A percentile compares a stretch with the other conserved stretches of the same genome.
Evolutionary conservation across 2,329 filamentous ascomycete genomes (phyloP).

Genomic region (Neurospora sp.): DNA sequence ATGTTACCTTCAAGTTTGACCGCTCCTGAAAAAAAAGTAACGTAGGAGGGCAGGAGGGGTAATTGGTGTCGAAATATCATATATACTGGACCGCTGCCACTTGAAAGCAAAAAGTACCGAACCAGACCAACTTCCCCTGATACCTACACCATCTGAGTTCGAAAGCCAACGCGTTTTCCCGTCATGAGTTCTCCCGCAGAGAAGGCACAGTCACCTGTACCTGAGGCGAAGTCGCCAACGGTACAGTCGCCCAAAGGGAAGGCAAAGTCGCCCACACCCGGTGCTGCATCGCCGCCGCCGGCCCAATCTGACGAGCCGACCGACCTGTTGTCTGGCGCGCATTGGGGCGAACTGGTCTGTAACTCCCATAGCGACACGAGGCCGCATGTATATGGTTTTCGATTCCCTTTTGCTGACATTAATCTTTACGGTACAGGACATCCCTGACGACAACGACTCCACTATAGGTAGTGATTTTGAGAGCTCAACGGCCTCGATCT

Average conservation of each 20-base stretch:
- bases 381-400: background rate
- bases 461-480: background rate
- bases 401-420: background rate
- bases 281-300: background rate
- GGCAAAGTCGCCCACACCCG: background rate
- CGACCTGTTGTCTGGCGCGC: background rate
- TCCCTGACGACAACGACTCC: background rate
- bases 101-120: background rate
- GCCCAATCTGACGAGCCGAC: background rate
- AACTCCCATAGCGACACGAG: background rate
- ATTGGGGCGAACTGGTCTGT: background rate
- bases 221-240: background rate
- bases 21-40: background rate
- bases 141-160: background rate
- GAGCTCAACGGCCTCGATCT: slow-evolving; percentile 3
- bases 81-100: background rate
- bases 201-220: background rate
- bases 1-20: background rate
- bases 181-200: background rate
- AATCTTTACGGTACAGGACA: background rate
- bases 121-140: background rate
- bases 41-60: background rate
- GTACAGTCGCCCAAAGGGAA: background rate
- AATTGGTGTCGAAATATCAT: background rate
- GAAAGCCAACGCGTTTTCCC: background rate